Evolutionary conservation across 257 asterid genomes (phyloP).

Genomic region (Solanum pinnatisectum): DNA sequence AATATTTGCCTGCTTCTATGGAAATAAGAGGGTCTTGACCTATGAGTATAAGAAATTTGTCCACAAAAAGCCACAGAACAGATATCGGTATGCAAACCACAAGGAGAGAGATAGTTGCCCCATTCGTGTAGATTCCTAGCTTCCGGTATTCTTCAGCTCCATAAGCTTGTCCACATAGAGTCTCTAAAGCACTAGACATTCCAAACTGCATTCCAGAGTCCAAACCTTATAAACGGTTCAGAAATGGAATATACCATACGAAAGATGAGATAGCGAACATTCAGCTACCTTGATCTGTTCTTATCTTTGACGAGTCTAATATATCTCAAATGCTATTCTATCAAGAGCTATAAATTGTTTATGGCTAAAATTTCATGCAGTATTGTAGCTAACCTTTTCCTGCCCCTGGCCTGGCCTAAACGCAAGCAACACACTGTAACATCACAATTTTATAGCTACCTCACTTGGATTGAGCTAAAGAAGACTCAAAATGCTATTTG

Average conservation of each 20-base stretch:
- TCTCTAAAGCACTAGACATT: conserved; percentile 79
- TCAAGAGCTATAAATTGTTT: not conserved
- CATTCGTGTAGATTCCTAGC: conserved; percentile 45
- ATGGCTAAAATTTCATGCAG: not conserved
- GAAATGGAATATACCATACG: not conserved
- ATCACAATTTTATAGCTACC: not conserved
- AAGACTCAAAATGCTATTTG: not conserved
- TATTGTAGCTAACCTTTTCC: not conserved
- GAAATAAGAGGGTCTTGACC: conserved; percentile 75
- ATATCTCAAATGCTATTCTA: not conserved
- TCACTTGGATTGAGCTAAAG: not conserved
- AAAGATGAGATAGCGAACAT: not conserved
- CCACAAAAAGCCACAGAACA: conserved; percentile 49
- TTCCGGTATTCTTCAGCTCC: conserved; percentile 59
- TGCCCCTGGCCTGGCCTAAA: not conserved
- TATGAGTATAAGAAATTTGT: conserved; percentile 28
- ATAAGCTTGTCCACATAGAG: conserved; percentile 84
- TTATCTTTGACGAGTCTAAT: not conserved
- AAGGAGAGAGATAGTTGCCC: conserved; percentile 45
- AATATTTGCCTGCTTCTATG: conserved; percentile 53
- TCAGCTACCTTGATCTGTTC: not conserved
- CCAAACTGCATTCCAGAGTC: conserved; percentile 39
- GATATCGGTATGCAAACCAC: conserved; percentile 51
- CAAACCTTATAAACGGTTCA: not conserved
- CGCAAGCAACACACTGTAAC: not conserved